Base-by-base conservation (phyloP, 2,329 filamentous ascomycete species). In the Sphaceloma murrayae region DNA sequence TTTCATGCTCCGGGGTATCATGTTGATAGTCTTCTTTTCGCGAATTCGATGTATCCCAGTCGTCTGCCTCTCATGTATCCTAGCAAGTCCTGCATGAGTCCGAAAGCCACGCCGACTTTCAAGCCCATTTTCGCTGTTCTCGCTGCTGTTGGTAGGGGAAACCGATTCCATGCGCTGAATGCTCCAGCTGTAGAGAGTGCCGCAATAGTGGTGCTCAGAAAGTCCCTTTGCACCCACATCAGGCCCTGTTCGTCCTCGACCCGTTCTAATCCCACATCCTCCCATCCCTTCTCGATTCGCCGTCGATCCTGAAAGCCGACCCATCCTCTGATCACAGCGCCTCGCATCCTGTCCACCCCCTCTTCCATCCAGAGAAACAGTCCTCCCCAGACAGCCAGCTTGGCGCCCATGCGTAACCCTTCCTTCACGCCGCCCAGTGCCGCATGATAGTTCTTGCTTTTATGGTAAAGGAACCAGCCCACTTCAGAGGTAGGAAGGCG, bases 381-480 rank as follows among this genome's bases (percentile, higher is more conserved):
- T 13, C 77, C 73, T 2, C 78, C 83, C 75, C 88, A 88, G 34
- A 82, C 67, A 3, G 77, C 76, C 4, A 93, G 70, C 53, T 75
- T 78, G 22, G 67, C 60, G 1, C 82, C 87, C 72, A 91, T 85
- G 52, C 74, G 78, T 39, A 85, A 54, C 0, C 86, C 91, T 56
- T 94, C 86, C 43, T 77, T 77, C 13, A 93, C 67, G 1, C 83
- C 89, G 4, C 82, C 84, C 16, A 82, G 73, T 55, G 85, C 80
- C 42, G 82, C 75, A 56, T 86, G 78, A 67, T 98, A 96, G 64
- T 94, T 96, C 65, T 96, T 96, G 60, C 79, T 85, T 66, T 95
- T 95, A 69, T 96, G 89, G 64, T 98, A 98, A n/a, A 96, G 75
- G 60, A 89, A 98, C 91, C 91, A 98, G 13, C 87, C 89, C 2